Evolutionary conservation across 306 rosid species (phyloP).

Genomic region (Parietaria judaica): DNA sequence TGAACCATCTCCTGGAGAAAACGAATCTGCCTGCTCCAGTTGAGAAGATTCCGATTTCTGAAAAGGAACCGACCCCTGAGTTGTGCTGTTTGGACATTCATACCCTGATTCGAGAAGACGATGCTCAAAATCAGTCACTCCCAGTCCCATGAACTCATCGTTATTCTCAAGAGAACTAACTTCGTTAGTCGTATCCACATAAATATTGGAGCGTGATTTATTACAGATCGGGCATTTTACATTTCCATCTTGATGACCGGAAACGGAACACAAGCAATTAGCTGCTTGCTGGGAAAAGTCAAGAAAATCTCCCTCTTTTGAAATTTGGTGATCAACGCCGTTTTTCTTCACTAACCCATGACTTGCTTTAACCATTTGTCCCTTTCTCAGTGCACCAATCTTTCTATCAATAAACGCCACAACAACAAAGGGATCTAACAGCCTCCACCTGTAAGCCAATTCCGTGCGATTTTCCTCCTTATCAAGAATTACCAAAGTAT

Average conservation of each 20-base stretch:
- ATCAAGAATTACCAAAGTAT: slow-evolving; percentile 46
- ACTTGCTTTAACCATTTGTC: slow-evolving; percentile 61
- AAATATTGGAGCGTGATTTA: slow-evolving; percentile 27
- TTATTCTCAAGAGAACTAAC: slow-evolving; percentile 25
- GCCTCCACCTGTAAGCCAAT: slow-evolving; percentile 68
- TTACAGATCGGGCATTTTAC: slow-evolving; percentile 28
- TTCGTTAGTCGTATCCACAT: slow-evolving; percentile 26
- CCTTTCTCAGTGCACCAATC: slow-evolving; percentile 78
- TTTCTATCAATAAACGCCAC: slow-evolving; percentile 59
- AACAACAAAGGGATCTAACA: slow-evolving; percentile 78
- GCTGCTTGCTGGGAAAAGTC: slow-evolving; percentile 22
- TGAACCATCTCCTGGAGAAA: slow-evolving; percentile 34
- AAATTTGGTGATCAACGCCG: slow-evolving; percentile 10
- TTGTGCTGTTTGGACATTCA: slow-evolving; percentile 17
- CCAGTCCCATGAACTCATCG: slow-evolving; percentile 22
- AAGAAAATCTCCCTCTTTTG: slow-evolving; percentile 24
- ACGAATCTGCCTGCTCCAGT: slow-evolving; percentile 29
- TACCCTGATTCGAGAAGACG: slow-evolving; percentile 24
- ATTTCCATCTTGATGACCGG: slow-evolving; percentile 27
- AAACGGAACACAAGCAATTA: slow-evolving; percentile 22
- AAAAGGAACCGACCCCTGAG: slow-evolving; percentile 32
- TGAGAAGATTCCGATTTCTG: slow-evolving; percentile 27
- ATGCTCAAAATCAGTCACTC: slow-evolving; percentile 17
- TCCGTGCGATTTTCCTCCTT: slow-evolving; percentile 37
- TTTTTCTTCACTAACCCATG: slow-evolving; percentile 26